Evolutionary conservation across 164 flowering plant species (phyloP).

Genomic region (Malania oleifera): DNA sequence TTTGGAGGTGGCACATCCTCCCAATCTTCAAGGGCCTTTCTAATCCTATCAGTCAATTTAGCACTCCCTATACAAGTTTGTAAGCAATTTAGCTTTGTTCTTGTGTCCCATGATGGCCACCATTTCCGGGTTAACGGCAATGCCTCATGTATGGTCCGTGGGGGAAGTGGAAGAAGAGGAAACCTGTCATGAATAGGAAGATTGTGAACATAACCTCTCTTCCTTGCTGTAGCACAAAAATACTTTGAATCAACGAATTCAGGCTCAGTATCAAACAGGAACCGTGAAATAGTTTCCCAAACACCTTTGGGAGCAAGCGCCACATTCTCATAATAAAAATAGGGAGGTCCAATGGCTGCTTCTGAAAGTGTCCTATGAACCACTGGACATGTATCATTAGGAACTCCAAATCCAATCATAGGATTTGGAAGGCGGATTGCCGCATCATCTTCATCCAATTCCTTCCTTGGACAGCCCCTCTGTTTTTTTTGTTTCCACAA

Average conservation of each 20-base stretch:
- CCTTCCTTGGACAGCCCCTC: constrained; percentile 16
- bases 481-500: constrained; percentile 26
- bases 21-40: constrained; percentile 47
- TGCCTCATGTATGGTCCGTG: constrained; percentile 69
- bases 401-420: constrained; percentile 77
- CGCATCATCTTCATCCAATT: constrained; percentile 33
- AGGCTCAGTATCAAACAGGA: constrained; percentile 70
- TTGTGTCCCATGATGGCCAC: constrained; percentile 93
- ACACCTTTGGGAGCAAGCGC: constrained; percentile 90
- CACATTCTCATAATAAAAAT: constrained; percentile 88
- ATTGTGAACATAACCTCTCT: constrained; percentile 89
- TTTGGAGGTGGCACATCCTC: constrained; percentile 53
- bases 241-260: constrained; percentile 89
- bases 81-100: constrained; percentile 78
- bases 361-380: constrained; percentile 51
- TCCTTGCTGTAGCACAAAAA: constrained; percentile 83
- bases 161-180: constrained; percentile 68
- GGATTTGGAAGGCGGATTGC: constrained; percentile 57
- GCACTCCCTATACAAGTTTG: constrained; percentile 76
- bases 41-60: constrained; percentile 61
- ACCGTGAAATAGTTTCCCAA: constrained; percentile 74
- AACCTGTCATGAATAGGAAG: constrained; percentile 67
- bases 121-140: constrained; percentile 67
- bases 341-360: constrained; percentile 75
- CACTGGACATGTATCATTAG: constrained; percentile 22